Conservation (phyloP, 257 asterid species). For the Primulina huaijiensis region DNA sequence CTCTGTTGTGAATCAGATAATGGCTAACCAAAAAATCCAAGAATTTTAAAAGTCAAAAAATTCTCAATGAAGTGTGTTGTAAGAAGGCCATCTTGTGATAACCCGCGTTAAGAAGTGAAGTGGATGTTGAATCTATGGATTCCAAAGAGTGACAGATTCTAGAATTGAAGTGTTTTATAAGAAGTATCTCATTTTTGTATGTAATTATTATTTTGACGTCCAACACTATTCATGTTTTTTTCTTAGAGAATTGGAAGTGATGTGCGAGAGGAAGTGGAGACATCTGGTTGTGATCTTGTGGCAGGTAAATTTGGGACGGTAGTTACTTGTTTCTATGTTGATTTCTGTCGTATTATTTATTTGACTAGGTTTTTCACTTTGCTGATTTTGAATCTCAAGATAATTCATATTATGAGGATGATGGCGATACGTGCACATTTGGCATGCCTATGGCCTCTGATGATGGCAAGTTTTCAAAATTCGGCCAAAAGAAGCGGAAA, state of each 20-base stretch:
- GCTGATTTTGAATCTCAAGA: slow-evolving; percentile 61
- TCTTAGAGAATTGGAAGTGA: slow-evolving; percentile 62
- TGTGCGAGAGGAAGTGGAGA: slow-evolving; percentile 74
- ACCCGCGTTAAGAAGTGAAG: background rate
- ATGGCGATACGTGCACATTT: slow-evolving; percentile 73
- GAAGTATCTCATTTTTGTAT: background rate
- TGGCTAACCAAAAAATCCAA: no score
- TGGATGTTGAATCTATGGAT: background rate
- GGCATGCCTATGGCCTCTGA: slow-evolving; percentile 52
- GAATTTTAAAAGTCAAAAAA: no score
- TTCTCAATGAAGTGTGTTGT: background rate
- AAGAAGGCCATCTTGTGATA: background rate
- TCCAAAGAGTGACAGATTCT: background rate
- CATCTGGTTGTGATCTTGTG: slow-evolving; percentile 61
- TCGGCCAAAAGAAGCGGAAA: slow-evolving; percentile 66
- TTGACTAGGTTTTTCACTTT: slow-evolving; percentile 25
- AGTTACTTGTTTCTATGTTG: slow-evolving; percentile 20
- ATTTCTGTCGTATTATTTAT: slow-evolving; percentile 23
- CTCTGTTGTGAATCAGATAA: no score
- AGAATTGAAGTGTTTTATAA: no score
- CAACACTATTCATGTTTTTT: slow-evolving; percentile 18
- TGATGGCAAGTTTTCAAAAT: slow-evolving; percentile 49
- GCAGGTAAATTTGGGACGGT: slow-evolving; percentile 52
- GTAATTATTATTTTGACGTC: slow-evolving; percentile 12
- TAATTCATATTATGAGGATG: slow-evolving; percentile 63